These are phyloP conservation scores for Gracilaria vermiculophylla DNA, from an alignment of 23 red algal species.

Conservation along the genomic window DNA sequence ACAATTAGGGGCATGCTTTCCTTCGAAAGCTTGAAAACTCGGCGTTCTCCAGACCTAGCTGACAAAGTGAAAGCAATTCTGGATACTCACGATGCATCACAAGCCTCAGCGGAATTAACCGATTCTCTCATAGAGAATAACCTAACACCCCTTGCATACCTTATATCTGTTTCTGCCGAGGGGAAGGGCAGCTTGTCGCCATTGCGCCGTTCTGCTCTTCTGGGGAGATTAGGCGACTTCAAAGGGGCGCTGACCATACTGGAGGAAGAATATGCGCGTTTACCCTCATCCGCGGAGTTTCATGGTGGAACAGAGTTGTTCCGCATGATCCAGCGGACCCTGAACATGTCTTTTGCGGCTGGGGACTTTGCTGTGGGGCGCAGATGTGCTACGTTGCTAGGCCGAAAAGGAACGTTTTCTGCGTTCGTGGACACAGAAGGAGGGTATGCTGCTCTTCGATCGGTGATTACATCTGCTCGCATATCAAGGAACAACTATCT, in stretches of 20 bases:
- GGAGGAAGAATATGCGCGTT: slow-evolving; percentile 40
- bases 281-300: slow-evolving; percentile 18
- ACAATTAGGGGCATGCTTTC: slow-evolving; percentile 43
- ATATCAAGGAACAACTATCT: slow-evolving; percentile 9
- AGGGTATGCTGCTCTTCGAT: slow-evolving; percentile 49
- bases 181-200: slow-evolving; percentile 40
- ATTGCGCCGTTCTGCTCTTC: slow-evolving; percentile 30
- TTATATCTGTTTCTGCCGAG: slow-evolving; percentile 26
- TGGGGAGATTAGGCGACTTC: slow-evolving; percentile 52
- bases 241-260: slow-evolving; percentile 12
- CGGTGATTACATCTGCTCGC: slow-evolving; percentile 4
- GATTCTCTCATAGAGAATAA: slow-evolving; percentile 25
- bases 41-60: background rate
- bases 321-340: slow-evolving; percentile 32
- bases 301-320: slow-evolving; percentile 59
- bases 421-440: slow-evolving; percentile 61
- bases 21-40: slow-evolving; percentile 19
- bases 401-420: slow-evolving; percentile 48
- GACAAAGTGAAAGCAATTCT: slow-evolving; percentile 27
- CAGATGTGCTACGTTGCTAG: slow-evolving; percentile 35
- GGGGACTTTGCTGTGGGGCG: slow-evolving; percentile 48
- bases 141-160: slow-evolving; percentile 50
- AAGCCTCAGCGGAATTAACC: slow-evolving; percentile 54
- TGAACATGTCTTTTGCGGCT: slow-evolving; percentile 51
- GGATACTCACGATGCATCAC: slow-evolving; percentile 56